These are phyloP conservation scores for Dendrocalamus sinicus DNA, from an alignment of 176 grass and related monocot species.

Conservation along the genomic window DNA sequence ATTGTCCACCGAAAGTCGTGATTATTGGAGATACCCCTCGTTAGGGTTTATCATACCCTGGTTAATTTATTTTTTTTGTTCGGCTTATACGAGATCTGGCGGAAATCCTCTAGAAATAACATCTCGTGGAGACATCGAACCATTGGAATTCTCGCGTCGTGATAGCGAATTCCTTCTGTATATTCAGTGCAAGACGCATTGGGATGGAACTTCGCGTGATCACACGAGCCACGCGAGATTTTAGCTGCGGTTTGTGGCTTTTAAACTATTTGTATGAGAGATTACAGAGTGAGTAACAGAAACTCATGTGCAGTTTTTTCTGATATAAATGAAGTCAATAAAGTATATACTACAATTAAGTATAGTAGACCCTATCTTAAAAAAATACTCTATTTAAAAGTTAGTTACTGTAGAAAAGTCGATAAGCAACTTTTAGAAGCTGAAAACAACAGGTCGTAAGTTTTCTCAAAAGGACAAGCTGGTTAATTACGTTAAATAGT, in stretches of 20 bases:
- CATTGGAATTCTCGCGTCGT: background rate
- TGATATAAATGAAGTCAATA: too few relatives aligned
- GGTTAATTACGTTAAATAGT: background rate
- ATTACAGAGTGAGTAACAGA: too few relatives aligned
- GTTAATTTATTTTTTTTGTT: background rate
- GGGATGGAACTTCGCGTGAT: background rate
- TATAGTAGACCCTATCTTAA: too few relatives aligned
- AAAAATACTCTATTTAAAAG: too few relatives aligned
- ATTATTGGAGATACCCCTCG: background rate
- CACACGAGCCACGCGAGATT: too few relatives aligned
- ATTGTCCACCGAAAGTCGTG: slow-evolving; percentile 43
- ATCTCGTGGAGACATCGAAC: background rate
- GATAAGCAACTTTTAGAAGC: too few relatives aligned
- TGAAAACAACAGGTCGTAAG: background rate
- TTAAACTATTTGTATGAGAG: too few relatives aligned
- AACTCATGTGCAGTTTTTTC: too few relatives aligned
- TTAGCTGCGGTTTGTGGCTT: too few relatives aligned
- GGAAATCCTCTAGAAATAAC: background rate
- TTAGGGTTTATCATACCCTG: background rate
- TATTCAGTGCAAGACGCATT: background rate
- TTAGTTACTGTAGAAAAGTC: too few relatives aligned
- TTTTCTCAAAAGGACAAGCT: background rate
- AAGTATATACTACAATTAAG: too few relatives aligned
- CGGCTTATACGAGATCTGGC: background rate
- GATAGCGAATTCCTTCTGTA: background rate